Percentiles rank a stretch among this genome's conserved stretches.
phyloP scores from a whole-genome alignment of 129 eudicot species.

The Glebionis coronaria region DNA sequence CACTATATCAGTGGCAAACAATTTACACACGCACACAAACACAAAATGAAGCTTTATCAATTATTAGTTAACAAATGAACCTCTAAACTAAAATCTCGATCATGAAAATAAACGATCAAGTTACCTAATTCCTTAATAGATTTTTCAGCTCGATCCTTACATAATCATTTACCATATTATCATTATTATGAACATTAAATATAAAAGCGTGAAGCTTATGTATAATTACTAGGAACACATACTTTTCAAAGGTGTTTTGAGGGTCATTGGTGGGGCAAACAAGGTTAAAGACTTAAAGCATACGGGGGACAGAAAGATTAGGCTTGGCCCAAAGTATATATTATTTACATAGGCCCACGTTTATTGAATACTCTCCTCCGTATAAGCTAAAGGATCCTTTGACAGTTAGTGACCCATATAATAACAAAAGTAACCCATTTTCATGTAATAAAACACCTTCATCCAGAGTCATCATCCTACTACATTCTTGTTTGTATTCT shows the following conservation, averaged over 20 bases:
- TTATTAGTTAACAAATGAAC: no score
- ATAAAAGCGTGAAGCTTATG: conserved; percentile 1
- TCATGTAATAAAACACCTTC: conserved; percentile 5
- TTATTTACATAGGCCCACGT: conserved; percentile 10
- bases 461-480: conserved; percentile 9
- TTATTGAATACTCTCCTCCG: neutral
- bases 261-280: conserved; percentile 24
- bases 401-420: neutral
- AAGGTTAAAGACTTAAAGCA: conserved; percentile 16
- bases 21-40: no score
- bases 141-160: neutral
- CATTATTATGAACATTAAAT: neutral
- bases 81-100: no score
- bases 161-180: neutral
- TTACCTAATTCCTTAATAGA: no score
- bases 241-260: conserved; percentile 11
- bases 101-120: no score
- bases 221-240: neutral
- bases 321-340: conserved; percentile 26
- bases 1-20: no score
- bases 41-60: no score
- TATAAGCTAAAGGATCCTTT: conserved; percentile 11
- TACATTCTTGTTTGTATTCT: neutral
- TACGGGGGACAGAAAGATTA: conserved; percentile 26
- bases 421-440: conserved; percentile 2